A percentile compares a stretch with the other conserved stretches of the same genome.
phyloP scores from a whole-genome alignment of 2,329 filamentous ascomycete genomes.

The Septoria petroselini region DNA sequence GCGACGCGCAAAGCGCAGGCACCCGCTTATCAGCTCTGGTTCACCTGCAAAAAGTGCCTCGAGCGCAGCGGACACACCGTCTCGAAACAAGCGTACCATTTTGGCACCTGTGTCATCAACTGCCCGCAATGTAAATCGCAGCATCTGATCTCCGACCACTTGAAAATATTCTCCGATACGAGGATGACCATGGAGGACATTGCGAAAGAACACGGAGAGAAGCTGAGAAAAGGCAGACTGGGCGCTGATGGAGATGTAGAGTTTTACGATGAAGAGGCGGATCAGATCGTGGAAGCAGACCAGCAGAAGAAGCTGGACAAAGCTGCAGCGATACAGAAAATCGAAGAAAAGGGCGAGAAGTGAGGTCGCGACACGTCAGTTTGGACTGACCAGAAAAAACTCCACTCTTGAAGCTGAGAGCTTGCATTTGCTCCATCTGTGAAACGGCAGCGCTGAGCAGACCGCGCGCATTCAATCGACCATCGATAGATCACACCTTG shows the following conservation, averaged over 20 bases:
- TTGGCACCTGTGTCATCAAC: slow-evolving; percentile 81
- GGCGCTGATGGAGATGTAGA: slow-evolving; percentile 82
- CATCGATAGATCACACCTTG: no score
- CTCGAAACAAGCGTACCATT: slow-evolving; percentile 92
- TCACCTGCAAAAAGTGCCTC: slow-evolving; percentile 80
- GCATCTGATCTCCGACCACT: slow-evolving; percentile 88
- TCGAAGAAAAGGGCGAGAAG: slow-evolving; percentile 1
- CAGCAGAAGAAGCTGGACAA: neutral
- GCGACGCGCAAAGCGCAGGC: slow-evolving; percentile 45
- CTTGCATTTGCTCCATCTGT: no score
- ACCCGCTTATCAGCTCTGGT: slow-evolving; percentile 80
- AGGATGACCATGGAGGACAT: slow-evolving; percentile 73
- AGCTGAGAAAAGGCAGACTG: slow-evolving; percentile 68
- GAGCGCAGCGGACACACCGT: slow-evolving; percentile 78
- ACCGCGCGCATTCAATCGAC: no score
- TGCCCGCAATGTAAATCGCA: slow-evolving; percentile 83
- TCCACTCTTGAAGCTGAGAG: slow-evolving; percentile 1
- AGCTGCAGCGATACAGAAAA: slow-evolving; percentile 2
- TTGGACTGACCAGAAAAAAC: neutral
- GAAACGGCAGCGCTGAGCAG: no score
- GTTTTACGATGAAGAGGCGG: slow-evolving; percentile 74
- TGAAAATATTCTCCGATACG: slow-evolving; percentile 74
- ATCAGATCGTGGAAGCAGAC: slow-evolving; percentile 12
- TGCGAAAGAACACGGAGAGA: slow-evolving; percentile 68
- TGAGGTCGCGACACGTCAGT: no score